Base-by-base conservation (phyloP, 208 protist genomes). In the Porcisia deanei region DNA sequence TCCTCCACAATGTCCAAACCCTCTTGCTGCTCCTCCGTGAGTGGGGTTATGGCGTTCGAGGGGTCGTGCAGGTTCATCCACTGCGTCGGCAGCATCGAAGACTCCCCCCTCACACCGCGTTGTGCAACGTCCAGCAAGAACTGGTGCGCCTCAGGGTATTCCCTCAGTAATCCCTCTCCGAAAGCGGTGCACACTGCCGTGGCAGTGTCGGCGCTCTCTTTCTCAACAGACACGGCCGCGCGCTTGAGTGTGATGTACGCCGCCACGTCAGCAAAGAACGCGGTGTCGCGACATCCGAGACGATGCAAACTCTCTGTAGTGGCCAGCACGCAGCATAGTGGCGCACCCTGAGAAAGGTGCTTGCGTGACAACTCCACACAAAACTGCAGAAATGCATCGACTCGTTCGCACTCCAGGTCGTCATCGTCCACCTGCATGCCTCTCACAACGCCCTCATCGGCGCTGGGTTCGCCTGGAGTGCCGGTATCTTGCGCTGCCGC, bases 31-130 rank as follows among this genome's bases (percentile, higher is more conserved):
- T 85, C 64, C 45, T 78, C 77, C 3, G 93, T 95, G 34, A 89
- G 76, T 7, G 89, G 88, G 1, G 81, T 41, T 20, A 94, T 59
- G n/a, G 78, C 72, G 79, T 89, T 89, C 39, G 75, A 41, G 18
- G 89, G 93, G 75, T 95, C 93, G 73, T 95, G 86, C 39, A 85
- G 70, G 61, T 92, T 83, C 91, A 94, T 90, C 91, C 93, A 97
- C 66, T 83, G 76, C 2, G 82, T 90, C 63, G 91, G 91, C 18
- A 73, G 34, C 34, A 94, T 77, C 14, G 77, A 18, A 59, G 83
- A n/a, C 60, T 96, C 87, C 30, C 76, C 85, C 22, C 80, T 76
- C 47, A 82, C 54, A 45, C 89, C 87, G 0, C 68, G 57, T 54
- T 71, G 60, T 61, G 54, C 83, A 39, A 93, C 87, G 25, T 80